phyloP scores from a whole-genome alignment of 2,329 filamentous ascomycete species.

The Scytalidium lignicola region DNA sequence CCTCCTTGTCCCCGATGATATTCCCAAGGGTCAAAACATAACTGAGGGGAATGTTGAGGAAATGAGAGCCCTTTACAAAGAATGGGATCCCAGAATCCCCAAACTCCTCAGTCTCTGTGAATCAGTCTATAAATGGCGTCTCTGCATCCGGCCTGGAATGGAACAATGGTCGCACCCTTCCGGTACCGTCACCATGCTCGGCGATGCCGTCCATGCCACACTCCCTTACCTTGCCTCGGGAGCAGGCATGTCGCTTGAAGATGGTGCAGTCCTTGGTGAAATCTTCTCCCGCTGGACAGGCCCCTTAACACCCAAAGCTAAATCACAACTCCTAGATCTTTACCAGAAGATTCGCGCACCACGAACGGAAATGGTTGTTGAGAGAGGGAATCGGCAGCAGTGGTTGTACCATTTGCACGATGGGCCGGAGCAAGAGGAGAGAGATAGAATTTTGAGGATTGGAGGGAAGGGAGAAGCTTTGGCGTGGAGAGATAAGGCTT shows the following conservation, averaged over 20 bases:
- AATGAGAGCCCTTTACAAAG: slow-evolving; percentile 35
- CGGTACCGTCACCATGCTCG: slow-evolving; percentile 53
- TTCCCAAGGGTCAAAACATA: slow-evolving; percentile 30
- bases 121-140: slow-evolving; percentile 55
- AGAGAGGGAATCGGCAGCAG: slow-evolving; percentile 56
- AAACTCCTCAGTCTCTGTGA: slow-evolving; percentile 54
- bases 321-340: slow-evolving; percentile 32
- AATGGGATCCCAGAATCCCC: slow-evolving; percentile 41
- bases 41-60: slow-evolving; percentile 36
- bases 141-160: slow-evolving; percentile 51
- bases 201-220: slow-evolving; percentile 60
- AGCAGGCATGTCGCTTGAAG: slow-evolving; percentile 57
- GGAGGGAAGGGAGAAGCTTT: slow-evolving; percentile 34
- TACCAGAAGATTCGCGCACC: slow-evolving; percentile 55
- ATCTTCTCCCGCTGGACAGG: slow-evolving; percentile 38
- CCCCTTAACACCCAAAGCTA: slow-evolving; percentile 22
- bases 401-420: slow-evolving; percentile 51
- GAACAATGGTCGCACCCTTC: slow-evolving; percentile 52
- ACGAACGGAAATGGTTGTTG: slow-evolving; percentile 55
- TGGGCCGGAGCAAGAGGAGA: slow-evolving; percentile 50
- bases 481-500: slow-evolving; percentile 33
- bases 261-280: slow-evolving; percentile 51
- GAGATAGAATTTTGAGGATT: slow-evolving; percentile 43
- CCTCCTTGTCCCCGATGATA: slow-evolving; percentile 33
- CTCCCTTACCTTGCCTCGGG: slow-evolving; percentile 55